phyloP scores from a whole-genome alignment of 345 rosid genomes.

The Garcia nutans region DNA sequence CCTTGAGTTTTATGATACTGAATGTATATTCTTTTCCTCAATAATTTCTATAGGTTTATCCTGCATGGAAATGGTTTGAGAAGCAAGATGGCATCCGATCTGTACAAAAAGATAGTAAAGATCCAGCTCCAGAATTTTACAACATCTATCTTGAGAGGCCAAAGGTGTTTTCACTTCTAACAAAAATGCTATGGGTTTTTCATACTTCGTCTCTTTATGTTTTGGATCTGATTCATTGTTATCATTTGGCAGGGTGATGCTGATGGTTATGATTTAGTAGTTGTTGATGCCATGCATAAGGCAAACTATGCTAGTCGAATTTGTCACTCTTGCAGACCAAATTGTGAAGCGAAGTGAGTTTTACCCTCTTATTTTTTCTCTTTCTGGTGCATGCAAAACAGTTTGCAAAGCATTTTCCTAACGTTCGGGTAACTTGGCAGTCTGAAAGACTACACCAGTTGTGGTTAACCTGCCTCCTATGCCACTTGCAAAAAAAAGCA shows the following conservation, averaged over 20 bases:
- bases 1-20: constrained; percentile 8
- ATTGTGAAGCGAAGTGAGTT: constrained; percentile 97
- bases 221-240: constrained; percentile 23
- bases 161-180: constrained; percentile 54
- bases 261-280: constrained; percentile 99
- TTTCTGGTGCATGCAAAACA: neutral
- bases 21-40: constrained; percentile 4
- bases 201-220: constrained; percentile 11
- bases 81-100: constrained; percentile 99
- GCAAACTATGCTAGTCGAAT: constrained; percentile 99
- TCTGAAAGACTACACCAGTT: neutral
- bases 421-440: neutral
- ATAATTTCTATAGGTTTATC: constrained; percentile 69
- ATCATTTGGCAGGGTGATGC: constrained; percentile 81
- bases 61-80: constrained; percentile 99
- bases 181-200: constrained; percentile 10
- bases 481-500: neutral
- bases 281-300: constrained; percentile 99
- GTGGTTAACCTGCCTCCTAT: neutral
- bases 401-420: neutral
- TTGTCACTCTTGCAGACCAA: constrained; percentile 99
- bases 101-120: constrained; percentile 86
- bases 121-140: constrained; percentile 99
- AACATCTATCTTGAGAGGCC: constrained; percentile 99
- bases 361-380: neutral